phyloP scores from a whole-genome alignment of 495 filamentous ascomycete genomes.

The Apodospora peruviana region DNA sequence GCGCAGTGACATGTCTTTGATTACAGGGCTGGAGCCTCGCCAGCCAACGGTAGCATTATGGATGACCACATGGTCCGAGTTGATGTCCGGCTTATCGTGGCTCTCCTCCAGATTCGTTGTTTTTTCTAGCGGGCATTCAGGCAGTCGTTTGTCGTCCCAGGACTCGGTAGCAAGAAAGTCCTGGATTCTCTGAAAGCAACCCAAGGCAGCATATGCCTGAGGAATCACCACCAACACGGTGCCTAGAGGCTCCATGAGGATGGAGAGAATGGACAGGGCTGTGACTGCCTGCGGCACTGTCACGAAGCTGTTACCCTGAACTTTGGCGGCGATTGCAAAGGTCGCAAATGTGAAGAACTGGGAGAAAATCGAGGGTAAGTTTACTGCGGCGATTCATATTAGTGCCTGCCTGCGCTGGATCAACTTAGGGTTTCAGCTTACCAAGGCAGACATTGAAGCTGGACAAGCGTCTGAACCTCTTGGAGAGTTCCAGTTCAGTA shows the following conservation, averaged over 20 bases:
- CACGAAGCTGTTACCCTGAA: slow-evolving; percentile 12
- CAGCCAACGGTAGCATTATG: background rate
- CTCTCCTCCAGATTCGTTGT: background rate
- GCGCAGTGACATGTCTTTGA: background rate
- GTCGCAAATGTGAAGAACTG: slow-evolving; percentile 18
- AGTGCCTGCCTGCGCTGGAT: background rate
- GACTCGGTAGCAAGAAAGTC: slow-evolving; percentile 15
- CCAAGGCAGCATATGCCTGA: background rate
- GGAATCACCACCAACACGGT: slow-evolving; percentile 3
- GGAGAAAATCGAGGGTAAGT: slow-evolving; percentile 14
- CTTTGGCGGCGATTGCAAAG: slow-evolving; percentile 19
- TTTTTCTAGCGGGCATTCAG: background rate
- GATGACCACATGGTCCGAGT: background rate
- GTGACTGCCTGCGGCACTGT: slow-evolving; percentile 14
- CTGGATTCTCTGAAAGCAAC: slow-evolving; percentile 9
- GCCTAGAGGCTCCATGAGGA: slow-evolving; percentile 6
- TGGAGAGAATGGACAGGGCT: slow-evolving; percentile 8
- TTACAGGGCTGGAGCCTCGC: background rate
- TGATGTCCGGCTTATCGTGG: background rate
- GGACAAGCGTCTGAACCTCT: slow-evolving; percentile 9
- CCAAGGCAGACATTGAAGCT: slow-evolving; percentile 9
- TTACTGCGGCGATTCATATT: slow-evolving; percentile 3
- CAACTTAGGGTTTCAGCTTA: background rate
- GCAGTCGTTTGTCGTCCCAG: background rate
- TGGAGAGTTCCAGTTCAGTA: slow-evolving; percentile 39